Evolutionary conservation across 306 rosid species (phyloP), one percentile per base, ranked within the genome.

Genomic region (Vachellia pachyceras): DNA sequence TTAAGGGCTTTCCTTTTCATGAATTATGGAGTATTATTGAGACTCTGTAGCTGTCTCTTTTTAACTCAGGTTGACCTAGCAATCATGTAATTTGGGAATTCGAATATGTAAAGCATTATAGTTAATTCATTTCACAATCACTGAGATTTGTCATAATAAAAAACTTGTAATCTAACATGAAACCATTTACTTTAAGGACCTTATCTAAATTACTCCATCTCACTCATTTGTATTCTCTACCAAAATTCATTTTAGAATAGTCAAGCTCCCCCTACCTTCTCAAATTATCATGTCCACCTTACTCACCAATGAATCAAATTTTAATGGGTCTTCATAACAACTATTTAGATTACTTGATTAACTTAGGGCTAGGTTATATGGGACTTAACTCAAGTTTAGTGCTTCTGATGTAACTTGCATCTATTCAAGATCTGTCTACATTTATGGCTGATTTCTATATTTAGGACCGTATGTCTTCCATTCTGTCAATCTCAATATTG

Each of bases 101-200:
- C 72, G 61, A 55, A 42, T 69, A 22, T 41, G 35, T 29, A 60
- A 47, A 17, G 78, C 74, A 60, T 61, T 46, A 3, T 46, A 58
- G 39, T 73, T 18, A 29, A 29, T 61, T 61, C 67, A 61, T 61
- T 61, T 29, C 18, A 29, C 64, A 57, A 3, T 57, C 35, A 22
- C 22, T 57, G 35, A 20, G 14, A 22, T 10, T 23, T 61, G 39
- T 61, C n/a, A 5, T 61, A 12, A 22, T 57, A 20, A 25, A 22
- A n/a, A 60, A 60, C 17, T 10, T 23, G 18, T 60, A 60, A 60
- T 60, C 66, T 25, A 23, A 60, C 17, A 60, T 11, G 36, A 23
- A 23, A 23, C 39, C 66, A 1, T 11, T 60, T 25, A 10, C 66
- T 60, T 61, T 39, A 25, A 61, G 37, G 40, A 12, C 39, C 40